Conservation (phyloP, 1,284 basidiomycete species). For the Cutaneotrichosporon sp. region DNA sequence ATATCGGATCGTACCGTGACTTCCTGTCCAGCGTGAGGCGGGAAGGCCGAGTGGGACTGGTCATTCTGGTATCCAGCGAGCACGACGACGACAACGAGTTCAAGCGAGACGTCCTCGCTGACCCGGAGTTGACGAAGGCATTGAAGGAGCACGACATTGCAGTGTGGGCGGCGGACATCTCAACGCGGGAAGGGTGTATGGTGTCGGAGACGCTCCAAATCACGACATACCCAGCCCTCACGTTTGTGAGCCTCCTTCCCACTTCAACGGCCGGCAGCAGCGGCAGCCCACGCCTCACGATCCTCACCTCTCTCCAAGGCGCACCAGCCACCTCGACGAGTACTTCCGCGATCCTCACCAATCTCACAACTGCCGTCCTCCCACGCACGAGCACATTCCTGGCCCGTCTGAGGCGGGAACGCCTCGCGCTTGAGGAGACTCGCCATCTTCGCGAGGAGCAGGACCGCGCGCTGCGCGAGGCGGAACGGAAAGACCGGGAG, state of each 20-base stretch:
- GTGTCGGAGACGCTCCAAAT: slow-evolving; percentile 78
- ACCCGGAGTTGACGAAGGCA: slow-evolving; percentile 61
- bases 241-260: slow-evolving; percentile 82
- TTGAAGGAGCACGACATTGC: slow-evolving; percentile 66
- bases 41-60: slow-evolving; percentile 68
- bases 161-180: slow-evolving; percentile 80
- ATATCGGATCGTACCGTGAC: slow-evolving; percentile 73
- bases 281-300: slow-evolving; percentile 57
- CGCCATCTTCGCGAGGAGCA: slow-evolving; percentile 71
- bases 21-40: slow-evolving; percentile 65
- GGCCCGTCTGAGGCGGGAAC: slow-evolving; percentile 55
- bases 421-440: slow-evolving; percentile 57
- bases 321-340: slow-evolving; percentile 60
- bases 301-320: slow-evolving; percentile 80
- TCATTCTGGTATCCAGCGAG: slow-evolving; percentile 81
- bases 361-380: slow-evolving; percentile 65
- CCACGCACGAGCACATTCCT: slow-evolving; percentile 75
- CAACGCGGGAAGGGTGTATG: slow-evolving; percentile 74
- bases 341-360: slow-evolving; percentile 58
- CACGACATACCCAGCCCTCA: slow-evolving; percentile 87
- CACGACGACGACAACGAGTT: slow-evolving; percentile 85
- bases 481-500: slow-evolving; percentile 64
- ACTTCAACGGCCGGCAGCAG: slow-evolving; percentile 40
- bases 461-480: slow-evolving; percentile 68
- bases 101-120: slow-evolving; percentile 75